A percentile compares a stretch with the other conserved stretches of the same genome.
Evolutionary conservation across 805 yeast genomes (phyloP).

Genomic region (Henningerozyma blattae): DNA sequence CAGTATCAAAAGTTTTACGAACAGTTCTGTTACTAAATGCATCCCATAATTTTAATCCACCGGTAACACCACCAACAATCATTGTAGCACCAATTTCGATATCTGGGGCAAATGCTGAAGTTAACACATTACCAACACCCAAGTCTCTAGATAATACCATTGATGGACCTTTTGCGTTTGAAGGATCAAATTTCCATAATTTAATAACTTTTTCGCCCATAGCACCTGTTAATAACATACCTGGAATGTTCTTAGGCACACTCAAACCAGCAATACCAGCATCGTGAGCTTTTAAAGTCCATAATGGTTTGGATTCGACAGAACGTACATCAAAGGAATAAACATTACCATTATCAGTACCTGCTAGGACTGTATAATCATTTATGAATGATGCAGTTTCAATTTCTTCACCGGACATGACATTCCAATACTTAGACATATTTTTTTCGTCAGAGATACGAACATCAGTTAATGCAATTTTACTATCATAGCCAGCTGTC

Average conservation of each 20-base stretch:
- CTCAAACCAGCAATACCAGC: constrained; percentile 79
- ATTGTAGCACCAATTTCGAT: constrained; percentile 74
- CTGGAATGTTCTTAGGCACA: constrained; percentile 53
- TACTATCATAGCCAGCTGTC: constrained; percentile 91
- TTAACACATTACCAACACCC: constrained; percentile 85
- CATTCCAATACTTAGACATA: constrained; percentile 54
- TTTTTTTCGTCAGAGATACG: constrained; percentile 51
- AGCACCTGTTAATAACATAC: constrained; percentile 75
- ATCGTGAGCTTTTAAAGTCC: constrained; percentile 97
- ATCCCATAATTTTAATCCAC: constrained; percentile 88
- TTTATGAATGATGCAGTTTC: constrained; percentile 70
- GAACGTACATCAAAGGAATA: constrained; percentile 79
- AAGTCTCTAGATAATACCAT: constrained; percentile 87
- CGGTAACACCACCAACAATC: constrained; percentile 76
- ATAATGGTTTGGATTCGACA: constrained; percentile 49
- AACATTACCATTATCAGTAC: constrained; percentile 84
- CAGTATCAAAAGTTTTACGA: constrained; percentile 51
- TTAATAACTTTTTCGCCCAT: constrained; percentile 82
- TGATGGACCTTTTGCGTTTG: constrained; percentile 43
- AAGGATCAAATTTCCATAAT: constrained; percentile 60
- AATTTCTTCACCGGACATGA: constrained; percentile 63
- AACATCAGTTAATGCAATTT: constrained; percentile 73
- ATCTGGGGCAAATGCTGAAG: constrained; percentile 77
- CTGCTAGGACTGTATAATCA: constrained; percentile 55
- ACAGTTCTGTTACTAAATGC: constrained; percentile 72